phyloP scores from a whole-genome alignment of 495 filamentous ascomycete genomes.

The Aspergillus ellipticus region DNA sequence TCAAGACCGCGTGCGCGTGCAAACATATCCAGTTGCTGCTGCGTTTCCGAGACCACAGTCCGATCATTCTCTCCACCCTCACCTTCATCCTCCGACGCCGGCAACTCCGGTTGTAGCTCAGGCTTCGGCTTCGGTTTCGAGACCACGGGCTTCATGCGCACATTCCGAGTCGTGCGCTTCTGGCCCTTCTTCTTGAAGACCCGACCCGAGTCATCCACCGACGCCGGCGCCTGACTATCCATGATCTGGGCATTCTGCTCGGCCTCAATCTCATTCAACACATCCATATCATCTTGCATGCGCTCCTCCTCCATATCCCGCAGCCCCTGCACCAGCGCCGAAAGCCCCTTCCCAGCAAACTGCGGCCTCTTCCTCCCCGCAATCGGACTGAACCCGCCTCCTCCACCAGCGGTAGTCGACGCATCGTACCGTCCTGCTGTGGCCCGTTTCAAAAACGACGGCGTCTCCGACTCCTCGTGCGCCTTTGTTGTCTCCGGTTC shows the following conservation, averaged over 20 bases:
- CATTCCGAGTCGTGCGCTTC: constrained; percentile 76
- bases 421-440: constrained; percentile 30
- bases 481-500: constrained; percentile 23
- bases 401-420: too few species aligned
- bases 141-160: constrained; percentile 64
- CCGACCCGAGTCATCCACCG: constrained; percentile 49
- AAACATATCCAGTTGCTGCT: constrained; percentile 20
- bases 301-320: constrained; percentile 75
- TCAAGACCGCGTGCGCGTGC: constrained; percentile 6
- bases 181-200: constrained; percentile 89
- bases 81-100: constrained; percentile 13
- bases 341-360: constrained; percentile 69
- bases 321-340: constrained; percentile 71
- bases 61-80: constrained; percentile 29
- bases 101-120: constrained; percentile 17
- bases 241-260: constrained; percentile 50
- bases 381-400: constrained; percentile 38
- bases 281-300: constrained; percentile 74
- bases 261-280: constrained; percentile 74
- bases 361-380: constrained; percentile 56
- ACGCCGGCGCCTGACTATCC: constrained; percentile 55
- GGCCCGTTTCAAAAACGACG: constrained; percentile 67
- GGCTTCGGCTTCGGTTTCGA: constrained; percentile 32
- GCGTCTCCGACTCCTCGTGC: constrained; percentile 48
- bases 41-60: constrained; percentile 31